Percentiles rank a stretch among this genome's conserved stretches.
Evolutionary conservation across 345 rosid genomes (phyloP).

Genomic region (Populus pruinosa): DNA sequence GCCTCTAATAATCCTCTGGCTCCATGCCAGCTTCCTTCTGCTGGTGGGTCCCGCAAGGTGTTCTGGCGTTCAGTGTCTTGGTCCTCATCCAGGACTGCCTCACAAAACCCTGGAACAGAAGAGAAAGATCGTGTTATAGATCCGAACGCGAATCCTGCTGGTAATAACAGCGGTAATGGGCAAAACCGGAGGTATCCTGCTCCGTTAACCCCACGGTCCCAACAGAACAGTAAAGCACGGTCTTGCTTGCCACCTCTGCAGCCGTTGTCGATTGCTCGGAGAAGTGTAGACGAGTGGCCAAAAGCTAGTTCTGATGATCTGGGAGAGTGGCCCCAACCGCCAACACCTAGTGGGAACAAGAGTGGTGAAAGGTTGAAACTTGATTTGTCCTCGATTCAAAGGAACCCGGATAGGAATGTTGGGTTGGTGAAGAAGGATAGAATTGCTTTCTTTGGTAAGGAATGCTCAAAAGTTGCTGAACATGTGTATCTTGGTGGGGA

Average conservation of each 20-base stretch:
- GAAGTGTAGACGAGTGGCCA: constrained; percentile 99
- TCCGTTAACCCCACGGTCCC: constrained; percentile 88
- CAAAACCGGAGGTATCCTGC: constrained; percentile 55
- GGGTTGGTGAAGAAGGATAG: constrained; percentile 82
- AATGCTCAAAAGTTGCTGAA: constrained; percentile 93
- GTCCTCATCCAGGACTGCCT: constrained; percentile 84
- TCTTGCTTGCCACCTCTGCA: constrained; percentile 94
- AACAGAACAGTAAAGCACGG: constrained; percentile 78
- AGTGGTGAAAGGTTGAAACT: constrained; percentile 89
- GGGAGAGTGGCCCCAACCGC: constrained; percentile 96
- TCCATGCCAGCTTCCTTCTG: constrained; percentile 44
- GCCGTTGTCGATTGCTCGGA: constrained; percentile 81
- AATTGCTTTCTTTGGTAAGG: constrained; percentile 92
- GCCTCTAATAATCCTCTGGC: constrained; percentile 46
- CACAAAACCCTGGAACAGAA: constrained; percentile 50
- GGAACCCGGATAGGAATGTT: constrained; percentile 58
- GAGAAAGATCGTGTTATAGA: constrained; percentile 41
- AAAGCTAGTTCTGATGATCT: constrained; percentile 90
- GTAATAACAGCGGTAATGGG: constrained; percentile 31
- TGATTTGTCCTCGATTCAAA: constrained; percentile 76
- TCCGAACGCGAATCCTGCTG: constrained; percentile 33
- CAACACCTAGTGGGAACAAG: constrained; percentile 77
- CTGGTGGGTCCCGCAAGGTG: constrained; percentile 55
- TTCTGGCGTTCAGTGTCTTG: constrained; percentile 97
- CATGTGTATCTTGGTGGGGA: constrained; percentile 97